These are phyloP conservation scores for Dioscorea zingiberensis DNA, from an alignment of 106 monocot genomes.

Conservation along the genomic window DNA sequence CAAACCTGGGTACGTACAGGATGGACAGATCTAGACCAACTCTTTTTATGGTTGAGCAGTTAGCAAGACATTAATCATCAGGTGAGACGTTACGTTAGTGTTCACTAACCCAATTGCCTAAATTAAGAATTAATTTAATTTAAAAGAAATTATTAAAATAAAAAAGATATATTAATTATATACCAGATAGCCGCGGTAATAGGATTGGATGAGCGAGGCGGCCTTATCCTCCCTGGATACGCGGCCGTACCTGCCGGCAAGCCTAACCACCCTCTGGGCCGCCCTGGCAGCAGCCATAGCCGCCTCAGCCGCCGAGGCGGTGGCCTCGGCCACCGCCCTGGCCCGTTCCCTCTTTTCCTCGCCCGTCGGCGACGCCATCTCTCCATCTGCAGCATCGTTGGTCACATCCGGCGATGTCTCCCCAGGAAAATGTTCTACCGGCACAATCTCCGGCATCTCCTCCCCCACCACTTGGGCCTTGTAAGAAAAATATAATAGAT, in stretches of 20 bases:
- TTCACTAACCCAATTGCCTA: too few species aligned
- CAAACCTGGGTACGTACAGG: too few species aligned
- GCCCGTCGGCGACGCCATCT: slow-evolving; percentile 3
- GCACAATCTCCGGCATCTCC: slow-evolving; percentile 56
- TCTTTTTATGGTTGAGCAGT: too few species aligned
- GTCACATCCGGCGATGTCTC: slow-evolving; percentile 49
- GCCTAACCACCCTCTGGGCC: slow-evolving; percentile 52
- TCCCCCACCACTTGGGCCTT: slow-evolving; percentile 9
- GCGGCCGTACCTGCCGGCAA: slow-evolving; percentile 37
- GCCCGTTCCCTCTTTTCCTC: slow-evolving; percentile 28
- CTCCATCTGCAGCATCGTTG: slow-evolving; percentile 10
- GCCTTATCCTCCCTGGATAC: slow-evolving; percentile 55
- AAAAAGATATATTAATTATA: too few species aligned
- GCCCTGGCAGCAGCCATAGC: slow-evolving; percentile 51
- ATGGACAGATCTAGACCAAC: too few species aligned
- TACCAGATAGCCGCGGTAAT: slow-evolving; percentile 85
- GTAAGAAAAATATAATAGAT: too few species aligned
- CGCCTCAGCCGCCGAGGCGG: slow-evolving; percentile 43
- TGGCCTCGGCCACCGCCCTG: slow-evolving; percentile 36
- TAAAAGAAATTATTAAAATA: too few species aligned
- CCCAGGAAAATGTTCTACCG: slow-evolving; percentile 59
- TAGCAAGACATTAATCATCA: too few species aligned
- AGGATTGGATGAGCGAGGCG: slow-evolving; percentile 58
- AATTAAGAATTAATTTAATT: too few species aligned
- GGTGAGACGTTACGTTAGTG: too few species aligned